Conservation (phyloP, 2,329 filamentous ascomycete genomes). For the Zymoseptoria brevis region DNA sequence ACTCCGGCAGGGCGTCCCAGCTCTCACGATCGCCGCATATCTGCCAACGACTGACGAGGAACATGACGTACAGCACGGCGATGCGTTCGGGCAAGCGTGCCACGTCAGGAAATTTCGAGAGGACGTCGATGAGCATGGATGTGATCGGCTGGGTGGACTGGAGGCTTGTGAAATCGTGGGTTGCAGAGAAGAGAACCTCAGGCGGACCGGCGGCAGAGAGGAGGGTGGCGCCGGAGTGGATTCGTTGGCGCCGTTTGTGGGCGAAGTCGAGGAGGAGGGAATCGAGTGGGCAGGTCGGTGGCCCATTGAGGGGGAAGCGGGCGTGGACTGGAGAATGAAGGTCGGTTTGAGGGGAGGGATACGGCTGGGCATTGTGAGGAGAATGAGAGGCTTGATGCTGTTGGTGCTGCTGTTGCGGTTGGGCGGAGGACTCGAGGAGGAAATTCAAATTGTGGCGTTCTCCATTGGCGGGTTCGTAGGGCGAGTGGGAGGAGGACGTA, state of each 20-base stretch:
- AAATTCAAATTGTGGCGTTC: slow-evolving; percentile 68
- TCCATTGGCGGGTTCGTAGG: slow-evolving; percentile 22
- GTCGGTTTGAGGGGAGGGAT: slow-evolving; percentile 3
- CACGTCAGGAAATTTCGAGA: slow-evolving; percentile 75
- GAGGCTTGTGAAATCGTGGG: slow-evolving; percentile 55
- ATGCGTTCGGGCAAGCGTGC: slow-evolving; percentile 72
- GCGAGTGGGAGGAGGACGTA: background rate
- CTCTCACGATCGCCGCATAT: slow-evolving; percentile 72
- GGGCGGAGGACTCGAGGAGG: slow-evolving; percentile 49
- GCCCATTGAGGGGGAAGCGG: slow-evolving; percentile 46
- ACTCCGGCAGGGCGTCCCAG: slow-evolving; percentile 68
- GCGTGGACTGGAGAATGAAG: slow-evolving; percentile 25
- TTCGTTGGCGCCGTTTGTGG: slow-evolving; percentile 57
- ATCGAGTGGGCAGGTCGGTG: slow-evolving; percentile 69
- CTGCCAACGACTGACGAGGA: slow-evolving; percentile 74
- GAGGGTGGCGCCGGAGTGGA: slow-evolving; percentile 59
- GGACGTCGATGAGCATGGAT: slow-evolving; percentile 76
- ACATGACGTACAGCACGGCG: slow-evolving; percentile 78
- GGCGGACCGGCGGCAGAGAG: slow-evolving; percentile 68
- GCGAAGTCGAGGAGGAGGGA: slow-evolving; percentile 73
- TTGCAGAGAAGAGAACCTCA: slow-evolving; percentile 71
- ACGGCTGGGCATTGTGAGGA: slow-evolving; percentile 3
- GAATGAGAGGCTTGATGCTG: slow-evolving; percentile 8
- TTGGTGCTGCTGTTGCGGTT: slow-evolving; percentile 17
- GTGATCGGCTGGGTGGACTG: slow-evolving; percentile 70